Conservation (phyloP, 768 basidiomycete species). For the Auriculariales sp. region DNA sequence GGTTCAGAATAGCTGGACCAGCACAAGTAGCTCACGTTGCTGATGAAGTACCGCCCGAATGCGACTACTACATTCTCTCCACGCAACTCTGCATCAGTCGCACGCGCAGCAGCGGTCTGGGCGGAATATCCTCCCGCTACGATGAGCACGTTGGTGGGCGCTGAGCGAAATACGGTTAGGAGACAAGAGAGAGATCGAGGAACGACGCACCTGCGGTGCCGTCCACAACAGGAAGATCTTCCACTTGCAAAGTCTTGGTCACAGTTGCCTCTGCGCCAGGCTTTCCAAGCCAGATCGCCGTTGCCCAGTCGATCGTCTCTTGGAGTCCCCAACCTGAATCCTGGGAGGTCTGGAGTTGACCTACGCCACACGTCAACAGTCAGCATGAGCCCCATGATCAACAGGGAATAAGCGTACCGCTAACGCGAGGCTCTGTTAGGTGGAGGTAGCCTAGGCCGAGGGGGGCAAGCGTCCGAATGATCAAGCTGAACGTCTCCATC, state of each 20-base stretch:
- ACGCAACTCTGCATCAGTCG: not conserved
- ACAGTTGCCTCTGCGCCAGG: not conserved
- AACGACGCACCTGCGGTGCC: too few species aligned
- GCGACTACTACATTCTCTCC: slow-evolving; percentile 3
- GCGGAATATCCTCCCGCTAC: slow-evolving; percentile 1
- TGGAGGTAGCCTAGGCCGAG: slow-evolving; percentile 18
- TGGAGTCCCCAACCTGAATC: too few species aligned
- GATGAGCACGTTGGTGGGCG: too few species aligned
- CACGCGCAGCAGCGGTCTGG: not conserved
- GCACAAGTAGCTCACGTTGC: slow-evolving; percentile 2
- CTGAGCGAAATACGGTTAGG: too few species aligned
- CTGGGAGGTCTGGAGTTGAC: too few species aligned
- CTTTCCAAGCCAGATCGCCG: not conserved
- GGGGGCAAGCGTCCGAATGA: not conserved
- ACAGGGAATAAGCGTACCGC: not conserved
- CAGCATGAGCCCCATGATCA: too few species aligned
- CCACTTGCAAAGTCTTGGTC: not conserved
- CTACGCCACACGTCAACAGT: too few species aligned
- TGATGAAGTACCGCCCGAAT: slow-evolving; percentile 5
- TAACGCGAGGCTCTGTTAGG: slow-evolving; percentile 9
- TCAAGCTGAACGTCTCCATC: slow-evolving; percentile 1
- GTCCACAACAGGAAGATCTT: not conserved
- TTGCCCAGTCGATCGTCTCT: too few species aligned
- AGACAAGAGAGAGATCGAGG: too few species aligned
- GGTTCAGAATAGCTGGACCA: not conserved